A percentile compares a stretch with the other conserved stretches of the same genome.
Evolutionary conservation across 148 eudicot species (phyloP).

Genomic region (Chenopodium album): DNA sequence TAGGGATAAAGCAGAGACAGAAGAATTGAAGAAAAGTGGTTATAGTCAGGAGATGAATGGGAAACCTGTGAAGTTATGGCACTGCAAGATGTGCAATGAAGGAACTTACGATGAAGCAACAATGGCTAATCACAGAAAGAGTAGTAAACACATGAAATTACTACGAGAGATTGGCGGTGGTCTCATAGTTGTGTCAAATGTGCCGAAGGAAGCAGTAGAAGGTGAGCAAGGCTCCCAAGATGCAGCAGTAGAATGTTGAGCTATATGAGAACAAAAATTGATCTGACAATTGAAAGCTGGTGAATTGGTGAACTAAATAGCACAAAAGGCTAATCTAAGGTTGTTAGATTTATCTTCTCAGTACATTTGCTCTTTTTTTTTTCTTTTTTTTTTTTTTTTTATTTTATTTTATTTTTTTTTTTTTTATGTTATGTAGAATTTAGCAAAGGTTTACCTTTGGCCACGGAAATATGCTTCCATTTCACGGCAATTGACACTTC

Average conservation of each 20-base stretch:
- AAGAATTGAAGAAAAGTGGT: not conserved
- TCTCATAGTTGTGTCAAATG: slow-evolving; percentile 28
- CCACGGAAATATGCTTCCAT: too few species aligned
- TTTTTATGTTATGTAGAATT: too few species aligned
- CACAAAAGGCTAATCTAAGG: too few species aligned
- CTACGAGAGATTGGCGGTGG: slow-evolving; percentile 27
- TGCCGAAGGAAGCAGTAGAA: slow-evolving; percentile 8
- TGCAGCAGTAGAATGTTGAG: not conserved
- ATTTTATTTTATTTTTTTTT: too few species aligned
- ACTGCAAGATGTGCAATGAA: slow-evolving; percentile 32
- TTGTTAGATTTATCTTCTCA: too few species aligned
- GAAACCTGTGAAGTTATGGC: slow-evolving; percentile 31
- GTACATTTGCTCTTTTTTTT: too few species aligned
- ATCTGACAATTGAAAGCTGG: not conserved
- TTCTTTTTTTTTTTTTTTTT: too few species aligned
- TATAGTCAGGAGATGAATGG: not conserved
- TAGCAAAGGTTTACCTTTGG: not conserved
- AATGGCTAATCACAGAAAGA: slow-evolving; percentile 35
- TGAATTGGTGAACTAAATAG: not conserved
- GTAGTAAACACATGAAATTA: slow-evolving; percentile 25
- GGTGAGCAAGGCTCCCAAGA: slow-evolving; percentile 8
- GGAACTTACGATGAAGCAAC: slow-evolving; percentile 26
- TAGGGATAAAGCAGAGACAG: not conserved
- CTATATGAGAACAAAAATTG: not conserved
- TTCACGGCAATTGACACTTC: not conserved